Evolutionary conservation across 257 asterid genomes (phyloP), one percentile per base, ranked within the genome.

Genomic region (Ligustrum vulgare): DNA sequence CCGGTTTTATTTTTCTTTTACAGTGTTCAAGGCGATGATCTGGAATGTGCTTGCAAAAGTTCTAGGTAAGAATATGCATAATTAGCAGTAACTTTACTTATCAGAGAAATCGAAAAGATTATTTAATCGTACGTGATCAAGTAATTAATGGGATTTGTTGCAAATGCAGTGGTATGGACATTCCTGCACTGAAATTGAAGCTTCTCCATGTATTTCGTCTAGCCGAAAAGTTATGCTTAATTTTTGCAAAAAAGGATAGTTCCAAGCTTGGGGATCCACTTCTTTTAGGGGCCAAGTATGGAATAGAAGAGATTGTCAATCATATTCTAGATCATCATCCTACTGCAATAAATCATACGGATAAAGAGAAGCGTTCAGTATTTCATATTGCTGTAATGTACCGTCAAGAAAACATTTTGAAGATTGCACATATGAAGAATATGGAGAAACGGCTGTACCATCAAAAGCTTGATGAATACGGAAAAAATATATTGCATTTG

Each of bases 311-410:
- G 13, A 66, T 79, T n/a, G 72, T 79, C 20, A 63, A 70, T 20
- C 60, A 23, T 47, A 78, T 78, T 31, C 34, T 72, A 3, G 37
- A 66, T 7, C 49, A 7, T 23, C 64, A 49, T 16, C 83, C 80
- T 0, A 1, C 10, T 12, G 67, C 72, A 33, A 23, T 74, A 6
- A 13, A 56, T 12, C 41, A 4, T 62, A 20, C 6, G 10, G 35
- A 72, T 0, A 4, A 36, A 63, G 8, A 39, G 3, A 0, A 10
- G 0, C 25, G 13, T 1, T 23, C 18, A 18, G 2, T 74, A 4
- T 49, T 77, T 67, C 80, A 25, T 60, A 22, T 51, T 2, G 81
- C 84, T 2, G 78, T 47, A 1, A 37, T 8, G 54, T 35, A 74
- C 8, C 83, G 79, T 1, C 13, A 33, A 11, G 36, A 43, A 28